Evolutionary conservation across 805 yeast species (phyloP).

Genomic region (Cyberlindnera petersonii): DNA sequence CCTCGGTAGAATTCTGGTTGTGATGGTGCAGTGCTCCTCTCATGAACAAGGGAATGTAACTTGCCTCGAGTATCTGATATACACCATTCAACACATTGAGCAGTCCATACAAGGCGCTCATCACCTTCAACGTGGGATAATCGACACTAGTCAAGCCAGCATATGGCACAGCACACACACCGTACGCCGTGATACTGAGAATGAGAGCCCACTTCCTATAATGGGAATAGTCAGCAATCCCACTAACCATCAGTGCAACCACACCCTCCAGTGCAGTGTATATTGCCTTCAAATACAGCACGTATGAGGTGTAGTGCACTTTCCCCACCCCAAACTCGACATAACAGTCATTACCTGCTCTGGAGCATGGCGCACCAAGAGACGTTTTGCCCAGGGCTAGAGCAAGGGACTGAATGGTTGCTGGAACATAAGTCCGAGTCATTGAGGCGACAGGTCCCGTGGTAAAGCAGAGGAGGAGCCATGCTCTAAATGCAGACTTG

Average conservation of each 20-base stretch:
- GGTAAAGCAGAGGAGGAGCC: conserved; percentile 38
- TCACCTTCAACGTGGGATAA: conserved; percentile 24
- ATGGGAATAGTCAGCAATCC: conserved; percentile 38
- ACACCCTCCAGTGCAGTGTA: conserved; percentile 38
- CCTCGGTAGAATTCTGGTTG: not conserved
- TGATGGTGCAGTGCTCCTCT: too few relatives aligned
- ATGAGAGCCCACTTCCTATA: conserved; percentile 34
- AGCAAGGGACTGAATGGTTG: conserved; percentile 37
- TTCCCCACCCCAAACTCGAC: conserved; percentile 33
- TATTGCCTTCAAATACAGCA: conserved; percentile 35
- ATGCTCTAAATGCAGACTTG: conserved; percentile 22
- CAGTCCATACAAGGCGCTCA: conserved; percentile 33
- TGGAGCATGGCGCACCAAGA: conserved; percentile 27
- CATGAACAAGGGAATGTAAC: conserved; percentile 40
- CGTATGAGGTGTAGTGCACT: conserved; percentile 36
- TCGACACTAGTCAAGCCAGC: conserved; percentile 27
- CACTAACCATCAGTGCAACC: conserved; percentile 34
- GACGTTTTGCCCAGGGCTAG: conserved; percentile 29
- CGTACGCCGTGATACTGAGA: conserved; percentile 32
- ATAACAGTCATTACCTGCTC: conserved; percentile 36
- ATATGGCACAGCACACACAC: conserved; percentile 35
- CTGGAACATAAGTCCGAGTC: conserved; percentile 39
- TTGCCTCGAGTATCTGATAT: conserved; percentile 37
- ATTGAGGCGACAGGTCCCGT: conserved; percentile 42
- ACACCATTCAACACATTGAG: conserved; percentile 30